Evolutionary conservation across 371 early-diverging fungal species (phyloP), one percentile per base, ranked within the genome.

Genomic region (Mucor racemosus): DNA sequence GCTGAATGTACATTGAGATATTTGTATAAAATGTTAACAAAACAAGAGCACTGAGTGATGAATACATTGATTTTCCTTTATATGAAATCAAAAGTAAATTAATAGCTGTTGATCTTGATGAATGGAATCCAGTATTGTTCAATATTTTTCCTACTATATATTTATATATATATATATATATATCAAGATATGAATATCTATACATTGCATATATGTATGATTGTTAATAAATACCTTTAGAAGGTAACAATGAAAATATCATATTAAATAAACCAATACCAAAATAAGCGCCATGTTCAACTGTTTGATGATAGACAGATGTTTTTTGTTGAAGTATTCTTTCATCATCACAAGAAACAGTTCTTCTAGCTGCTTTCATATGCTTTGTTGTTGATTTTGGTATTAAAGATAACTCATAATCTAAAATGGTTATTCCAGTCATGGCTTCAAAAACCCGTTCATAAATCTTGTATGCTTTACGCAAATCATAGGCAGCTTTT

Each of bases 201-300:
- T 26, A 26, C 3, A 26, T 26, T 26, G 26, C 3, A 3, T 26
- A 26, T 26, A 26, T 26, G 26, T 26, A 26, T 26, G 26, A 26
- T 26, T 26, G 26, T 26, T 39, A 13, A 14, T 41, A 15, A 11
- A 35, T 73, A 75, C 78, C 74, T 73, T 75, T 78, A 4, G 64
- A 44, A 3, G 78, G 78, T 17, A 75, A 33, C 11, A 75, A 41
- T 2, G 74, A 69, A 44, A 78, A 68, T 2, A 75, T 66, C 10
- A 78, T 48, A 17, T 66, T 57, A 57, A 78, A 75, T 10, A 75
- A 33, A 10, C 78, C 78, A 13, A 78, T 60, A 8, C 78, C 78
- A 65, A 78, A 73, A 54, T 62, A 75, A 8, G 66, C 64, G 6
- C 78, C 78, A 36, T 68, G 36, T 19, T 68, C 58, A 9, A 66